Evolutionary conservation across 2,329 filamentous ascomycete genomes (phyloP), one percentile per base, ranked within the genome.

Genomic region (Hymenotorrendiella dingleyae): DNA sequence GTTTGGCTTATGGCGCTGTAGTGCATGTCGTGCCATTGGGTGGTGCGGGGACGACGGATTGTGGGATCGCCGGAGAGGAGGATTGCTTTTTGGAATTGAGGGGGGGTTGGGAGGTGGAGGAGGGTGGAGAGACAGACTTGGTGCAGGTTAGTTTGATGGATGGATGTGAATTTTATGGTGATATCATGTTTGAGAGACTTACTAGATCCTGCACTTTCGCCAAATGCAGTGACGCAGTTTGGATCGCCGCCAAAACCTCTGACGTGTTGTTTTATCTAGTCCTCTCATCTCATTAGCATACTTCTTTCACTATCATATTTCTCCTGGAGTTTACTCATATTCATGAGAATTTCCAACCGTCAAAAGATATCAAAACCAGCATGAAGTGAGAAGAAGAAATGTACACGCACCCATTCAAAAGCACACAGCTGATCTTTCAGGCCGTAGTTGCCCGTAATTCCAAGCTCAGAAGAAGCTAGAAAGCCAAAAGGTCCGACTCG

Each of bases 151-250:
- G 30, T 27, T 36, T 17, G 12, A 4, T 2, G 26, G 2, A 33
- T 29, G 8, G 8, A 14, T 23, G 16, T 14, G 12, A 21, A 7
- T 12, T 21, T 12, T 9, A 17, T 7, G 26, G 4, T n/a, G 6
- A 23, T 37, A 17, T 35, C 7, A 23, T 9, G 10, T 10, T 22
- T 30, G 22, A 20, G 28, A 21, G 27, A 14, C 27, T 9, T 48
- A 53, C 50, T 53, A 34, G 43, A 41, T 7, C 52, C 52, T 17
- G 52, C 52, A 23, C 48, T 70, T 46, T 72, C 65, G n/a, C 71
- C 71, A 14, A 64, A 55, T 14, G 63, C 52, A 2, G 60, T 62
- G 9, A 63, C 43, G 11, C 41, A 47, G 0, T 47, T 33, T 3
- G 59, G 53, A 36, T 64, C 53, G 6, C 62, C 61, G 4, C 62